Evolutionary conservation across 202 grass and related monocot species (phyloP).

Genomic region (Carex arenaria): DNA sequence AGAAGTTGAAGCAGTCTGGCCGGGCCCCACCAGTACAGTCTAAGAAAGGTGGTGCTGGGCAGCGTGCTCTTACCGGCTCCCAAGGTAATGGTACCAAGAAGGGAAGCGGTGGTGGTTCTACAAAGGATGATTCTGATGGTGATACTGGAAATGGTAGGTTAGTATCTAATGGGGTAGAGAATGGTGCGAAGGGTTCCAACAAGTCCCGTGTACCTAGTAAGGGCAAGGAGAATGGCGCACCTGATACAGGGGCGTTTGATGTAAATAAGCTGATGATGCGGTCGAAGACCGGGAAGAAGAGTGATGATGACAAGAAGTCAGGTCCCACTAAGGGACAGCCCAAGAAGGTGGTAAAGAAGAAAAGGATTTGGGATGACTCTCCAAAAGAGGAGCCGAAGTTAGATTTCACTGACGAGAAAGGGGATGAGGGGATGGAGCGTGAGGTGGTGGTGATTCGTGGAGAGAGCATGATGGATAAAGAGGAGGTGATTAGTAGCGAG

Average conservation of each 20-base stretch:
- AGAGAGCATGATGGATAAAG: conserved; percentile 92
- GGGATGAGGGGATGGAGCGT: conserved; percentile 36
- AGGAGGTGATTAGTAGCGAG: conserved; percentile 63
- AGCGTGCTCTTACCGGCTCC: neutral
- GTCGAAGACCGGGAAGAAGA: conserved; percentile 34
- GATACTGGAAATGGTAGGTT: conserved; percentile 29
- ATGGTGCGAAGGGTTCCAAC: conserved; percentile 22
- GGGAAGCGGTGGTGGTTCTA: conserved; percentile 22
- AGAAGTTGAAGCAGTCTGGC: conserved; percentile 46
- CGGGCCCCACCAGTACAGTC: neutral
- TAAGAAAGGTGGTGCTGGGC: conserved; percentile 17
- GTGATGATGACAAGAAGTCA: conserved; percentile 26
- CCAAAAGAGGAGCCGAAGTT: conserved; percentile 45
- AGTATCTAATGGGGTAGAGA: conserved; percentile 36
- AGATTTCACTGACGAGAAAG: conserved; percentile 86
- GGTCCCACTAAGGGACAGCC: conserved; percentile 30
- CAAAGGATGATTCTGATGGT: conserved; percentile 46
- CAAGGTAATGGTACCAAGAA: conserved; percentile 11
- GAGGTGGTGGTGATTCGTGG: conserved; percentile 38
- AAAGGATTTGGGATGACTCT: conserved; percentile 72
- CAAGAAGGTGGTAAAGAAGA: conserved; percentile 54
- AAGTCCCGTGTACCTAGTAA: conserved; percentile 24
- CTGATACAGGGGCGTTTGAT: conserved; percentile 74
- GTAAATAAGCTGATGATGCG: conserved; percentile 65
- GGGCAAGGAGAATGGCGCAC: conserved; percentile 77